These are phyloP conservation scores for Trifolium repens DNA, from an alignment of 306 rosid genomes.

Conservation along the genomic window DNA sequence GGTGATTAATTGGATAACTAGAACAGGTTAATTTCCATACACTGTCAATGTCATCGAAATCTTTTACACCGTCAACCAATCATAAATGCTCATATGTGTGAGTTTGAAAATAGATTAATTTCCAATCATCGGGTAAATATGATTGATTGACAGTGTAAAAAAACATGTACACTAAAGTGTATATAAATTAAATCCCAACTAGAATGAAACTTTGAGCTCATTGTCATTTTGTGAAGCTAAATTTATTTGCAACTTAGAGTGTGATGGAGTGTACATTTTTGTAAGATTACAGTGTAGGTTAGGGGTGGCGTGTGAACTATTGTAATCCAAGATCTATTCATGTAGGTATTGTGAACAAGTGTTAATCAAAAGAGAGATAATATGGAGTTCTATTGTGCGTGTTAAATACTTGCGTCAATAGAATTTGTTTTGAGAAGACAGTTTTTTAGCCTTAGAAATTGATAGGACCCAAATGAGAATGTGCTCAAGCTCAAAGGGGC, in stretches of 20 bases:
- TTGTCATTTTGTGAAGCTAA: neutral
- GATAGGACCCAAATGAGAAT: neutral
- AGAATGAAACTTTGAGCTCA: neutral
- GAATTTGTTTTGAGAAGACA: neutral
- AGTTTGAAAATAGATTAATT: too few relatives aligned
- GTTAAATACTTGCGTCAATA: neutral
- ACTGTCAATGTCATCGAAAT: too few relatives aligned
- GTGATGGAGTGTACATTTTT: neutral
- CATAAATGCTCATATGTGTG: neutral
- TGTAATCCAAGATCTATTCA: conserved; percentile 7
- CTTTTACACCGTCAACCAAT: too few relatives aligned
- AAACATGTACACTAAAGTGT: neutral
- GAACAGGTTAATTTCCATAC: too few relatives aligned
- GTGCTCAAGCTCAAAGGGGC: neutral
- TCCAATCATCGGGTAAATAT: too few relatives aligned
- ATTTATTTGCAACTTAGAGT: neutral
- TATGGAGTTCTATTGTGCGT: conserved; percentile 3
- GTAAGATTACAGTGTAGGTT: neutral
- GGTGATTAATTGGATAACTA: conserved; percentile 13
- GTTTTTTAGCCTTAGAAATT: neutral
- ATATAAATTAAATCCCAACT: neutral
- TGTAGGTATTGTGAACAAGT: conserved; percentile 11
- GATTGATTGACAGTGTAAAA: too few relatives aligned
- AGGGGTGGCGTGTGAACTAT: conserved; percentile 11
- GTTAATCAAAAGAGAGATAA: neutral